phyloP scores from a whole-genome alignment of 768 basidiomycete species.

The Daedaleopsis nitida region DNA sequence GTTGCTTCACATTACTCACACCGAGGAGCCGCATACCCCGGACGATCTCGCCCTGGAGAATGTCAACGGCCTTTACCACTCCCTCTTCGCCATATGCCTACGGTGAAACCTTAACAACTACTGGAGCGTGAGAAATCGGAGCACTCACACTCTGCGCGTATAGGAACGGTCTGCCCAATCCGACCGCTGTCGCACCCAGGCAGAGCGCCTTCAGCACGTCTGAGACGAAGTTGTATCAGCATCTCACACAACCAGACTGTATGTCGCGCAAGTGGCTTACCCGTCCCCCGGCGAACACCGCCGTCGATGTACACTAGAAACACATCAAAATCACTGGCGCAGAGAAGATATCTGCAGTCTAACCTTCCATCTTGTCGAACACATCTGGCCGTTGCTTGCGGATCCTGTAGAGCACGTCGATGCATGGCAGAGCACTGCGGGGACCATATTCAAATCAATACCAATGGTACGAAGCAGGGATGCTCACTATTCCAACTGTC shows the following conservation, averaged over 20 bases:
- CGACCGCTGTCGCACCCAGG: slow-evolving; percentile 84
- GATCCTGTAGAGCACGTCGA: slow-evolving; percentile 78
- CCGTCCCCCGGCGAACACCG: slow-evolving; percentile 78
- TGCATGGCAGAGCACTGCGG: slow-evolving; percentile 68
- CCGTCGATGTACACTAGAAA: slow-evolving; percentile 84
- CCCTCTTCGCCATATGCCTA: slow-evolving; percentile 79
- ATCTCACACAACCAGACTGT: background rate
- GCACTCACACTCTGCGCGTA: slow-evolving; percentile 77
- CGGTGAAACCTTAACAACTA: background rate
- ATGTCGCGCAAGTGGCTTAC: slow-evolving; percentile 34
- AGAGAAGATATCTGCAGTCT: slow-evolving; percentile 8
- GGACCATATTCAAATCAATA: slow-evolving; percentile 13
- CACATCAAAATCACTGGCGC: background rate
- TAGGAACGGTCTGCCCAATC: slow-evolving; percentile 83
- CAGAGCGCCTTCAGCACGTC: slow-evolving; percentile 91
- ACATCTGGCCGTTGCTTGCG: slow-evolving; percentile 75
- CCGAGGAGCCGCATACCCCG: slow-evolving; percentile 79
- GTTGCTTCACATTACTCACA: slow-evolving; percentile 59
- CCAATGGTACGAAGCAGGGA: background rate
- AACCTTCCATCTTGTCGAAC: slow-evolving; percentile 71
- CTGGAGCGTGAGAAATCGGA: background rate
- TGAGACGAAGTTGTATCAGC: slow-evolving; percentile 16
- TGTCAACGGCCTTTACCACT: slow-evolving; percentile 62
- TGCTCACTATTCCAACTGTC: slow-evolving; percentile 80
- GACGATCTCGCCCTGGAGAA: slow-evolving; percentile 77